Base-by-base conservation (phyloP, 129 eudicot species). In the Centaurea solstitialis region DNA sequence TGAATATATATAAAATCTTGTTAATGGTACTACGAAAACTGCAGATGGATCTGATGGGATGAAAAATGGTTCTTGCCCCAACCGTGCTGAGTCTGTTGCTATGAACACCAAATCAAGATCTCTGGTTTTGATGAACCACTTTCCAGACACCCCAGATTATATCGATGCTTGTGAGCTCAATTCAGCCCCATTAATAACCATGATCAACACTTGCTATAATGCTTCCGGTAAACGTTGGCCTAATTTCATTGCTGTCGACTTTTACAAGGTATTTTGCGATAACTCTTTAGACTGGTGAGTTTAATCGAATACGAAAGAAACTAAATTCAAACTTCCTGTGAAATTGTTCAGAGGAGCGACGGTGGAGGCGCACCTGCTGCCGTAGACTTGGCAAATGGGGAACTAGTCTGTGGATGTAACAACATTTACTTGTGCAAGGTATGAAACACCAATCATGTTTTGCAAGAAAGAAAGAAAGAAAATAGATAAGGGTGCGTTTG, bases 331-430 rank as follows among this genome's bases (percentile, higher is more conserved):
- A 61, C 10, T 12, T 23, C 20, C 7, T 28, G 8, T 79, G 40
- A 24, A 59, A 45, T 77, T 76, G 15, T 35, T 28, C 83, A 95
- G 99, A 92, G 92, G 80, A 95, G 99, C 50, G 94, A 91, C 21
- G 98, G 98, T 76, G 98, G 97, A 73, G 99, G 99, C 68, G 87
- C 98, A 22, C 88, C 98, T 53, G 86, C 90, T 69, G 99, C 99
- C 64, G 90, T 93, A 38, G 99, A 95, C 82, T 72, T 77, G 68
- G 91, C 94, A 18, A 95, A 90, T 57, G 99, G 99, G 4, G 87
- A 89, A 35, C 91, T 90, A 11, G 76, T 88, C 62, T 95, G 97
- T 70, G 97, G 97, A 15, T 95, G 99, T 76, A 71, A 66, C 47
- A 85, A 22, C 61, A 84, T 95, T 74, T 70, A 83, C 75, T 69